Conservation (phyloP, 2,329 filamentous ascomycete genomes). For the Xylaria sp. region DNA sequence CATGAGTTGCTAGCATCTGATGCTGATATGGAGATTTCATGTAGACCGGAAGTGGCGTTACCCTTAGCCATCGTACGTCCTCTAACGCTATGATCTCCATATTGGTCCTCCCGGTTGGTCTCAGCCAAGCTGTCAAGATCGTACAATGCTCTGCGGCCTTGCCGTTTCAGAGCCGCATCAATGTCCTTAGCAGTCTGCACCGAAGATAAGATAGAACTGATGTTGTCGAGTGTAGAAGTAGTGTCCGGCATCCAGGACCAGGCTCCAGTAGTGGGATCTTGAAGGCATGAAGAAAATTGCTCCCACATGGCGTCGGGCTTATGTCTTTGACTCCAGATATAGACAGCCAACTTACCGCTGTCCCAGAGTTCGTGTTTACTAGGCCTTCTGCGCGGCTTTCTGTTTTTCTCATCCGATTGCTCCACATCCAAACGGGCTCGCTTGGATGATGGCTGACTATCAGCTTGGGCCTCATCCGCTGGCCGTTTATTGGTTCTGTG, state of each 20-base stretch:
- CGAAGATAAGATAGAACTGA: slow-evolving; percentile 24
- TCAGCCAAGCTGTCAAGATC: background rate
- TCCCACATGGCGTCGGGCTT: slow-evolving; percentile 22
- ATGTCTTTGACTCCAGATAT: slow-evolving; percentile 28
- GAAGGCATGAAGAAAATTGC: slow-evolving; percentile 20
- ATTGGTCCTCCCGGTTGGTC: background rate
- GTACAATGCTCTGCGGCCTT: slow-evolving; percentile 5
- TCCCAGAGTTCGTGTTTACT: slow-evolving; percentile 26
- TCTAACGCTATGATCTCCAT: background rate
- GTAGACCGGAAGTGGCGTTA: slow-evolving; percentile 10
- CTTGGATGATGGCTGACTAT: slow-evolving; percentile 17
- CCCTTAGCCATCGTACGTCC: background rate
- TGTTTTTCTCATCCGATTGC: slow-evolving; percentile 11
- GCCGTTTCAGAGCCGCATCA: slow-evolving; percentile 16
- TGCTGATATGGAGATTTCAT: slow-evolving; percentile 7
- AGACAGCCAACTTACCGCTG: slow-evolving; percentile 26
- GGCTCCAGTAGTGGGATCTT: slow-evolving; percentile 25
- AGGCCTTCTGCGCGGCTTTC: slow-evolving; percentile 14
- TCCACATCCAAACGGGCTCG: slow-evolving; percentile 15
- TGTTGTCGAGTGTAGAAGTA: slow-evolving; percentile 6
- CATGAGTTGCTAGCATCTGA: slow-evolving; percentile 15
- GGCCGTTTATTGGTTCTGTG: slow-evolving; percentile 19
- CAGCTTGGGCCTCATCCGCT: slow-evolving; percentile 20
- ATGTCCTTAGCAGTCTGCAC: slow-evolving; percentile 19
- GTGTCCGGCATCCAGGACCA: slow-evolving; percentile 24